Evolutionary conservation across 2,329 filamentous ascomycete genomes (phyloP).

Genomic region (Xylariales sp.): DNA sequence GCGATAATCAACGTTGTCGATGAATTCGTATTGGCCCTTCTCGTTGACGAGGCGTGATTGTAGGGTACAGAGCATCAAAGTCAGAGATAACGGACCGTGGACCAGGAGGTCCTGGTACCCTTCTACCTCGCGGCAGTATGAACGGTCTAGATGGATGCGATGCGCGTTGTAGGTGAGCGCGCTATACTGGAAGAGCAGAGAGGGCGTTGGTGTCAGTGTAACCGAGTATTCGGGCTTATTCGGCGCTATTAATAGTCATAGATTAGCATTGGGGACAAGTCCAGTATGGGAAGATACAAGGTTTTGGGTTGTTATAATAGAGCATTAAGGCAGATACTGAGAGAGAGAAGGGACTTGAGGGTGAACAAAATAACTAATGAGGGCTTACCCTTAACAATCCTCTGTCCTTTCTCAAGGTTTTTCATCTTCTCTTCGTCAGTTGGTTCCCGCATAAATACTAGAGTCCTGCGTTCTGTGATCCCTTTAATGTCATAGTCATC

Average conservation of each 20-base stretch:
- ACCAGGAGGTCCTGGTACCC: slow-evolving; percentile 81
- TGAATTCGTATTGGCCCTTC: slow-evolving; percentile 33
- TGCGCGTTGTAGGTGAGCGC: slow-evolving; percentile 94
- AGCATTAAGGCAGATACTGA: background rate
- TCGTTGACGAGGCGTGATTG: slow-evolving; percentile 57
- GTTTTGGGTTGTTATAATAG: background rate
- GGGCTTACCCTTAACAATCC: slow-evolving; percentile 46
- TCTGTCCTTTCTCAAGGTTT: slow-evolving; percentile 21
- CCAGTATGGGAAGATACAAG: background rate
- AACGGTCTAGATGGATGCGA: slow-evolving; percentile 83
- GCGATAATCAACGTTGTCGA: slow-evolving; percentile 76
- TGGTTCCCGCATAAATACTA: slow-evolving; percentile 63
- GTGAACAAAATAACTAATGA: slow-evolving; percentile 36
- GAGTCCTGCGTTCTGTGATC: slow-evolving; percentile 61
- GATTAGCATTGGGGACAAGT: background rate
- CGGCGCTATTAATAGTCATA: slow-evolving; percentile 8
- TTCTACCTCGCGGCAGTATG: slow-evolving; percentile 77
- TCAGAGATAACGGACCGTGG: slow-evolving; percentile 85
- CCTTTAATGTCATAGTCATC: slow-evolving; percentile 11
- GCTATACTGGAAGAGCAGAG: slow-evolving; percentile 88
- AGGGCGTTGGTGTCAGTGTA: slow-evolving; percentile 72
- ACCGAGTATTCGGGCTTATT: slow-evolving; percentile 55
- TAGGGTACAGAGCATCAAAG: slow-evolving; percentile 78
- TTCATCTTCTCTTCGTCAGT: slow-evolving; percentile 38
- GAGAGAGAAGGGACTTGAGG: background rate